A percentile compares a stretch with the other conserved stretches of the same genome.
Conservation (phyloP, 805 yeast species). For the Saitoella complicata region DNA sequence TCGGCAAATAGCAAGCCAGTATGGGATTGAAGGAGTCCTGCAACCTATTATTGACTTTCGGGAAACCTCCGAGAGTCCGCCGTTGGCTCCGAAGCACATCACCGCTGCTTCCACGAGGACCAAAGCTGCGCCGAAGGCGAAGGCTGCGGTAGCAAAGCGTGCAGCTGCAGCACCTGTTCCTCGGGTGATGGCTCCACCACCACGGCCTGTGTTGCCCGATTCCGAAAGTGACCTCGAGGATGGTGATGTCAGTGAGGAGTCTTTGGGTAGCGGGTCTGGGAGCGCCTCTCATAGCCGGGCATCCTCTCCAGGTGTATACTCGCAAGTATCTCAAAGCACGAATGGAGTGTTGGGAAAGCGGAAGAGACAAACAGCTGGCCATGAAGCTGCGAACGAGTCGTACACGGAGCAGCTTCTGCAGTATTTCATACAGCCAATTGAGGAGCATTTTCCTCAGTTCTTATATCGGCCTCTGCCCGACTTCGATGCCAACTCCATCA, state of each 20-base stretch:
- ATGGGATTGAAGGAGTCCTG: slow-evolving; percentile 45
- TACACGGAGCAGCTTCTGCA: slow-evolving; percentile 29
- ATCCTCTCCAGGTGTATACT: too few species aligned
- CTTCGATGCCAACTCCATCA: slow-evolving; percentile 57
- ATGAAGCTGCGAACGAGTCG: not conserved
- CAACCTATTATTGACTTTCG: slow-evolving; percentile 49
- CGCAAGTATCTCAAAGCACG: too few species aligned
- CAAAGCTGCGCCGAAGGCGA: slow-evolving; percentile 7
- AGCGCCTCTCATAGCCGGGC: too few species aligned
- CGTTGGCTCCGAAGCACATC: slow-evolving; percentile 40
- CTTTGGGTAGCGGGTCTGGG: too few species aligned
- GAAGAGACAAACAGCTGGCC: not conserved
- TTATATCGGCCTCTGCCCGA: slow-evolving; percentile 46
- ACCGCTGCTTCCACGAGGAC: slow-evolving; percentile 14
- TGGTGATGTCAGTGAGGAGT: too few species aligned
- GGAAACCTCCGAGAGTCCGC: slow-evolving; percentile 43
- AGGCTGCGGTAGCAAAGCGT: slow-evolving; percentile 4
- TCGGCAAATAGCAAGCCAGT: slow-evolving; percentile 43
- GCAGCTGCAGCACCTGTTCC: slow-evolving; percentile 2
- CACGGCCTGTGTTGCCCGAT: too few species aligned
- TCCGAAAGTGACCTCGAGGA: too few species aligned
- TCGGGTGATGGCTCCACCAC: not conserved
- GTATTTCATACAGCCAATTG: slow-evolving; percentile 42
- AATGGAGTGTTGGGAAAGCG: too few species aligned
- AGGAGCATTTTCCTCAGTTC: slow-evolving; percentile 46